These are phyloP conservation scores for Kazachstania kunashirensis DNA, from an alignment of 805 yeast genomes.

Conservation along the genomic window DNA sequence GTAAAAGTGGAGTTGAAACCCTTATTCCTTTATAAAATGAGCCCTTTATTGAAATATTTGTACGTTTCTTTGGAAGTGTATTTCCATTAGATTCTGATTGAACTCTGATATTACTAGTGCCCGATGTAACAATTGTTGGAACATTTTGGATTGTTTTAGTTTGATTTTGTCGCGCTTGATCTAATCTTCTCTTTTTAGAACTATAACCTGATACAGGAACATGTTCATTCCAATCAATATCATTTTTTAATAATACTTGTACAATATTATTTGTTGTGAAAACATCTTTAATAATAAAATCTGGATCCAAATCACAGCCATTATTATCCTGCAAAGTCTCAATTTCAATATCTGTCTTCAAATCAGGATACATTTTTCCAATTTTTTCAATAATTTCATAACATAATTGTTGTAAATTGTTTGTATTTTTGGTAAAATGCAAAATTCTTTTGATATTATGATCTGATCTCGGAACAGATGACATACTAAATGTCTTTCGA, in stretches of 20 bases:
- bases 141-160: no score
- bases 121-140: no score
- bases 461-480: not conserved
- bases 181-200: conserved; percentile 14
- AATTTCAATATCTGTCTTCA: conserved; percentile 42
- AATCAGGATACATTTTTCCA: conserved; percentile 50
- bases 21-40: conserved; percentile 12
- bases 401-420: conserved; percentile 39
- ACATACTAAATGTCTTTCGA: not conserved
- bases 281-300: conserved; percentile 52
- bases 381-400: conserved; percentile 47
- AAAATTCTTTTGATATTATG: conserved; percentile 40
- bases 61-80: not conserved
- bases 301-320: conserved; percentile 71
- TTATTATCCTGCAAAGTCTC: conserved; percentile 53
- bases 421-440: conserved; percentile 44
- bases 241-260: conserved; percentile 35
- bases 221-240: conserved; percentile 27
- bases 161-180: no score
- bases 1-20: conserved; percentile 30
- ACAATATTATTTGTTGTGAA: conserved; percentile 42
- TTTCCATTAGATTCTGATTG: no score
- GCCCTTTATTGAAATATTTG: not conserved
- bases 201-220: conserved; percentile 15
- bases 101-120: no score